phyloP scores from a whole-genome alignment of 345 rosid genomes.

The Aegle marmelos region DNA sequence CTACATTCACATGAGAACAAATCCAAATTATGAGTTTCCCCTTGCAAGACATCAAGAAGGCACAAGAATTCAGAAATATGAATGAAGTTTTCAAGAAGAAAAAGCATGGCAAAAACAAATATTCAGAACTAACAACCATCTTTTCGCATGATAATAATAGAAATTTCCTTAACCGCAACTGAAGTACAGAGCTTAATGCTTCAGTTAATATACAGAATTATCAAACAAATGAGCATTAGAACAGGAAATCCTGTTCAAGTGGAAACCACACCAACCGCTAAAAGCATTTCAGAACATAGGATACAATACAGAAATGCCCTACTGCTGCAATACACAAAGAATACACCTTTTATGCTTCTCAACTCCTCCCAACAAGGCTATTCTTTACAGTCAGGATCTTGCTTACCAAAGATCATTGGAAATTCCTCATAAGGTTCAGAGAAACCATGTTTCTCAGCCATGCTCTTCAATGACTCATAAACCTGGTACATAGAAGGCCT shows the following conservation, averaged over 20 bases:
- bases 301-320: constrained; percentile 17
- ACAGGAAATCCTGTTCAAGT: constrained; percentile 15
- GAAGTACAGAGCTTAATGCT: constrained; percentile 22
- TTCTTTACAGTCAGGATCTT: constrained; percentile 32
- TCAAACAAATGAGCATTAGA: constrained; percentile 23
- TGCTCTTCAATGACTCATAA: constrained; percentile 37
- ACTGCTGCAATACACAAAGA: constrained; percentile 8
- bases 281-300: constrained; percentile 16
- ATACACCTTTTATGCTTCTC: neutral
- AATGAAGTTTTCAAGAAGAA: neutral
- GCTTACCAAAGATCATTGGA: constrained; percentile 33
- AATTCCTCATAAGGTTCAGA: constrained; percentile 36
- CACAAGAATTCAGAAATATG: neutral
- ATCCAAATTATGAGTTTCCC: neutral
- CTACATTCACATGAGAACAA: neutral
- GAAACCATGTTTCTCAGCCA: constrained; percentile 39
- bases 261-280: constrained; percentile 22
- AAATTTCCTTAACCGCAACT: constrained; percentile 13
- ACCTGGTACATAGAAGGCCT: constrained; percentile 42
- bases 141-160: constrained; percentile 9
- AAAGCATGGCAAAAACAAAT: neutral
- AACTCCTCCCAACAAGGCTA: constrained; percentile 1
- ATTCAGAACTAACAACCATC: constrained; percentile 10
- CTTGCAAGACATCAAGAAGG: neutral
- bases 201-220: constrained; percentile 27